Percentiles rank a stretch among this genome's conserved stretches.
These are phyloP conservation scores for Hydnum rufescens DNA, from an alignment of 768 basidiomycete species.

Conservation along the genomic window DNA sequence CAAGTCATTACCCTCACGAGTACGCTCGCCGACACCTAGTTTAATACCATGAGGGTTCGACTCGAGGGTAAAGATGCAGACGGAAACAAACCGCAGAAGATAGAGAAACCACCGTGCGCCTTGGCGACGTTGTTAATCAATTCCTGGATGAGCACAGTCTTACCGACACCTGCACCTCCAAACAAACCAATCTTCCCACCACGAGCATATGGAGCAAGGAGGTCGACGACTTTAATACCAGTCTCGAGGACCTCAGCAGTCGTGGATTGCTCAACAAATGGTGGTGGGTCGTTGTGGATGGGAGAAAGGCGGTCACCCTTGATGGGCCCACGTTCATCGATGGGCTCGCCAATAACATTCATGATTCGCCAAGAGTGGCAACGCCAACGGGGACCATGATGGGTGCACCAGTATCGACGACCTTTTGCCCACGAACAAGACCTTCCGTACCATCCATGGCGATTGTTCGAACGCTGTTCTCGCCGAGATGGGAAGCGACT, in stretches of 20 bases:
- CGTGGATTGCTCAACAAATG: conserved; percentile 97
- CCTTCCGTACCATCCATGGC: conserved; percentile 99
- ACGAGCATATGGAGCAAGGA: conserved; percentile 98
- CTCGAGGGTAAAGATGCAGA: background rate
- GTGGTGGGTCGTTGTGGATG: conserved; percentile 93
- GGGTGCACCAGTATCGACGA: conserved; percentile 89
- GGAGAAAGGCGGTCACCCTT: conserved; percentile 80
- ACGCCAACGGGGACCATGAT: conserved; percentile 93
- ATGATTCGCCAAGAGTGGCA: conserved; percentile 97
- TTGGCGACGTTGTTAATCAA: conserved; percentile 99
- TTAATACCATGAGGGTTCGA: background rate
- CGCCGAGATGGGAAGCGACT: conserved; percentile 95
- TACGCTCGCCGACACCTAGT: conserved; percentile 95
- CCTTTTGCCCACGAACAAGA: conserved; percentile 97
- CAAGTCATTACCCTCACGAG: conserved; percentile 98
- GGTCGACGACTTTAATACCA: conserved; percentile 99
- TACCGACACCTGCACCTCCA: conserved; percentile 99
- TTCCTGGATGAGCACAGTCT: conserved; percentile 98
- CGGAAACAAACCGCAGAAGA: conserved; percentile 65
- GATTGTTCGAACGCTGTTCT: conserved; percentile 98
- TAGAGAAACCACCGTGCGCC: conserved; percentile 99
- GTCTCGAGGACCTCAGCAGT: conserved; percentile 98
- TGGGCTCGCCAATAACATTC: conserved; percentile 99
- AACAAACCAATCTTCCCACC: conserved; percentile 99
- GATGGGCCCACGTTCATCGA: conserved; percentile 98